Evolutionary conservation across 208 protist genomes (phyloP), one percentile per base, ranked within the genome.

Genomic region (Trypanosoma cruzi): DNA sequence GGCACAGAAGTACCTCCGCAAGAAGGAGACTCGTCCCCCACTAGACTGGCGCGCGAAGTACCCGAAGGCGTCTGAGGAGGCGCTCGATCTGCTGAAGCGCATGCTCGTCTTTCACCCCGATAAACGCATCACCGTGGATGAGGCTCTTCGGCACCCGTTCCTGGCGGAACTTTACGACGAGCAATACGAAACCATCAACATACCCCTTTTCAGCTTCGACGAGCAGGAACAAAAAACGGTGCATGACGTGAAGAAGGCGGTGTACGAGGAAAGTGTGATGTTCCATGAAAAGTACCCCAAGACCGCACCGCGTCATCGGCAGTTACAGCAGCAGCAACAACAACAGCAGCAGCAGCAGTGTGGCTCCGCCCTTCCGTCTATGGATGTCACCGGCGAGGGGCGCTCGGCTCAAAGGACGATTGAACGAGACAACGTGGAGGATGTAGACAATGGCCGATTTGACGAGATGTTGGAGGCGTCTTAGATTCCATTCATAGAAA

Each of bases 31-130:
- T 4, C 79, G 82, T 16, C 53, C 71, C 13, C 56, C 72, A 1
- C 67, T 78, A 8, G 77, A 94, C 63, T 98, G 91, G 89, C 65
- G 74, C 20, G 65, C 74, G 34, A 78, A 83, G 42, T 97, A 96
- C 71, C 92, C 89, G 8, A 82, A 80, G 28, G 93, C 93, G 8
- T 90, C 80, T n/a, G 28, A 58, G 0, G 73, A 88, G 36, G 93
- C 95, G 14, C 68, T 98, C 26, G 95, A 98, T 70, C 81, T 98
- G 29, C 80, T 98, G 50, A 61, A 84, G 37, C 78, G 79, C 32
- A 98, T 98, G 93, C 88, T 98, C 31, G 82, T 94, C 31, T 98
- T 98, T 75, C 81, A 98, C 73, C 96, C 97, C 6, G 77, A 94
- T 36, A 90, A 94, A 71, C 88, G 97, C 31, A 92, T 97, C 67